Base-by-base conservation (phyloP, 306 rosid genomes). In the Senna siamea region DNA sequence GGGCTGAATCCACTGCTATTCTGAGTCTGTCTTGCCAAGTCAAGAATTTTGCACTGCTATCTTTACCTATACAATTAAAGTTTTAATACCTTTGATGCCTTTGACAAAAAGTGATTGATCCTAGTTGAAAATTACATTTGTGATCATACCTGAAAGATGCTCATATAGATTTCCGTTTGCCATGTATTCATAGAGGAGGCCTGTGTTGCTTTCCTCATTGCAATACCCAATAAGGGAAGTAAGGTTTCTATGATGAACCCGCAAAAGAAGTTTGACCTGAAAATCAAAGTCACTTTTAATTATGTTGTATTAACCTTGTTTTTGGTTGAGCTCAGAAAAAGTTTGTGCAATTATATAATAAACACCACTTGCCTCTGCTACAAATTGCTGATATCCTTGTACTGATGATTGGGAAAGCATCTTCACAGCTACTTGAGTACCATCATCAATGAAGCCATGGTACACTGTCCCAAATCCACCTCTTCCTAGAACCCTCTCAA, bases 391-490 rank as follows among this genome's bases (percentile, higher is more conserved):
- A 70, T 77, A 72, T 7, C 92, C 87, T 44, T 72, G 86, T 13
- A 44, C 74, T 19, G 92, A 64, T 7, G 88, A 69, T 30, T 64
- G 23, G 5, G 89, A 83, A 60, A 85, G 87, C 70, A 85, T 69
- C 84, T 89, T 89, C 5, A 85, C 79, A 52, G 92, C 92, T 14
- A 89, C 93, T 80, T 76, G 73, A 70, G 64, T 75, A 41, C 66
- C 78, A 15, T 82, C 87, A 34, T 80, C 20, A 38, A 57, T n/a
- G 54, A 15, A 32, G 15, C 90, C 90, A 48, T 80, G 70, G 63
- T 71, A 88, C 40, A 86, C 93, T 13, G 48, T 57, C 48, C 90
- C 89, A 44, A 82, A 86, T 52, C 89, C 89, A 52, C 90, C 90
- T 52, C 47, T 79, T 5, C 86, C 90, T 5, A 86, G 73, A 78